Evolutionary conservation across 2,329 filamentous ascomycete genomes (phyloP), one percentile per base, ranked within the genome.

Genomic region (Dactylonectria estremocensis): DNA sequence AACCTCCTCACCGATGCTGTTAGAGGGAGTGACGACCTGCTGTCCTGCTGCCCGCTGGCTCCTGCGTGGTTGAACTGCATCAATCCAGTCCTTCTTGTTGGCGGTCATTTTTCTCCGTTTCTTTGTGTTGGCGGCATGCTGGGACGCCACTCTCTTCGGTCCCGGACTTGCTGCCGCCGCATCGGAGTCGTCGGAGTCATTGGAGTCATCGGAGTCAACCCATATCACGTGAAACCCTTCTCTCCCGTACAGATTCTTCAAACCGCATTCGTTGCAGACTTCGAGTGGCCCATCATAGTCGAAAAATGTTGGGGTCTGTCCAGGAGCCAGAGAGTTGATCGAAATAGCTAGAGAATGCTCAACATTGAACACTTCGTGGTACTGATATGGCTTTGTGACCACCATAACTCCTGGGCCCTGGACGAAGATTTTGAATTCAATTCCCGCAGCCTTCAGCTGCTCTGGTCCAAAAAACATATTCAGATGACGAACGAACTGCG

Each of bases 401-500:
- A 66, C 35, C 5, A 61, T 33, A 13, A 55, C 63, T 45, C 63
- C 63, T 16, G 43, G 40, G 5, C 22, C n/a, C 35, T 66, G 55
- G 20, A 64, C 35, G 4, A 33, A 7, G n/a, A 48, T 40, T 14
- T 45, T 18, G 16, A 66, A 61, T 2, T 9, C 28, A 11, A 66
- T 56, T 10, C 31, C 49, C 5, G 43, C 43, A 20, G 28, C 40
- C 35, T 56, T 22, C 20, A 66, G 63, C 37, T 61, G 56, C 31
- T 50, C 13, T 18, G 49, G 63, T n/a, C 24, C 22, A 28, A 66
- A 61, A 43, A 61, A 61, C n/a, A 50, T 55, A 14, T 43, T 50
- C 11, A 66, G 43, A 40, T 66, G 63, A 13, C 63, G 63, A 40
- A 66, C 50, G 50, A 66, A 66, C n/a, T 60, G 56, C 28, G 56